Percentiles rank a stretch among this genome's conserved stretches.
Conservation (phyloP, 2,329 filamentous ascomycete genomes). For the Metarhizium sp. region DNA sequence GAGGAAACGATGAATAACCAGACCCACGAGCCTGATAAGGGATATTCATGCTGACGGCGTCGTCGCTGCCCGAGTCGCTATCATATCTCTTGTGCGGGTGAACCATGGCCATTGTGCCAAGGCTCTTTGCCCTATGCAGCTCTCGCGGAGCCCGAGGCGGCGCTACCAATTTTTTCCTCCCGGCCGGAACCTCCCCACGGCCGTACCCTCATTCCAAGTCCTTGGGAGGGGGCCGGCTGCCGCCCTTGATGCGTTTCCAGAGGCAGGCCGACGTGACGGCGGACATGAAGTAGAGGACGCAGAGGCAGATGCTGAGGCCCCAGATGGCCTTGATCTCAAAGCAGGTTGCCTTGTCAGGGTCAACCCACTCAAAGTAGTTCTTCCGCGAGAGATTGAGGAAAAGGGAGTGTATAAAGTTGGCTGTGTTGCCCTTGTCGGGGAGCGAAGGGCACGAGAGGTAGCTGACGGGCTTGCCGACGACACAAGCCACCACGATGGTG, state of each 20-base stretch:
- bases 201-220: conserved; percentile 42
- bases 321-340: conserved; percentile 80
- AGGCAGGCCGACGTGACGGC: conserved; percentile 48
- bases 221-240: conserved; percentile 27
- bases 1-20: conserved; percentile 20
- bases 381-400: conserved; percentile 28
- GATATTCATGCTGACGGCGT: conserved; percentile 17
- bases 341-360: conserved; percentile 55
- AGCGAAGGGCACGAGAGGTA: conserved; percentile 61
- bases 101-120: conserved; percentile 28
- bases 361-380: conserved; percentile 34
- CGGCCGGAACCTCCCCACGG: conserved; percentile 27
- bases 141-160: conserved; percentile 9
- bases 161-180: neutral
- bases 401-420: conserved; percentile 34
- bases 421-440: conserved; percentile 29
- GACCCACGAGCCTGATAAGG: conserved; percentile 7
- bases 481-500: conserved; percentile 65
- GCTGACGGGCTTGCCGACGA: conserved; percentile 72
- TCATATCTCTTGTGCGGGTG: conserved; percentile 21
- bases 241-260: conserved; percentile 48
- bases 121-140: conserved; percentile 20
- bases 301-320: conserved; percentile 75
- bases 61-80: conserved; percentile 20
- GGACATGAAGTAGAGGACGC: conserved; percentile 59